Base-by-base conservation (phyloP, 768 basidiomycete species). In the Arthromyces matolae region DNA sequence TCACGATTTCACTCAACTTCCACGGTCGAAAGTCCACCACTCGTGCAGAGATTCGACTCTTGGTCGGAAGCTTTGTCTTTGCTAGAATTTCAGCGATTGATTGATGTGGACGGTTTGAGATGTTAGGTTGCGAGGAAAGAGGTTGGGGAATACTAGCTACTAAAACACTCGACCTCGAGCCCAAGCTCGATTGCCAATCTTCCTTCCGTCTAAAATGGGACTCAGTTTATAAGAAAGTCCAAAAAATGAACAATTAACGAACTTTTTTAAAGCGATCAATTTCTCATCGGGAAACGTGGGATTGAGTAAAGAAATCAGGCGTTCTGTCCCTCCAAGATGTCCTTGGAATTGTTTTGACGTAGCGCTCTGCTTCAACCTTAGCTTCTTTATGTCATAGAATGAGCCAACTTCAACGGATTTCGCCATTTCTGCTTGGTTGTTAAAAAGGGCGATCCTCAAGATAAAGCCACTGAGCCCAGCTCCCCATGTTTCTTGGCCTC, bases 11-110 rank as follows among this genome's bases (percentile, higher is more conserved):
- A 22, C 64, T 53, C 23, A 85, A 55, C 23, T 70, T 57, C 25
- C 71, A 65, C 1, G 86, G 86, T 54, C 71, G 75, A 56, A 78
- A 84, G 55, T 83, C 80, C 8, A 78, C 56, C 2, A 75, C 71
- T 16, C 75, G 76, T 5, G 77, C 83, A 8, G 66, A 55, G 19
- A 84, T 59, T 31, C 62, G 69, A 48, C 74, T 77, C 33, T 61
- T 67, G 13, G 61, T 62, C 3, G 76, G 67, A 37, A 62, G 69
- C 32, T 59, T 60, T 19, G 64, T 54, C 22, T 52, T 49, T 12
- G 59, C 47, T 7, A 63, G 53, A 32, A 78, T 58, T 47, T 78
- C 68, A 49, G 69, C 58, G 39, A 80, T 66, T 14, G 66, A 65
- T 41, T 55, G 61, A 9, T 42, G 53, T 40, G 47, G 43, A 29